A percentile compares a stretch with the other conserved stretches of the same genome.
phyloP scores from a whole-genome alignment of 164 flowering plant species.

The Saururus chinensis region DNA sequence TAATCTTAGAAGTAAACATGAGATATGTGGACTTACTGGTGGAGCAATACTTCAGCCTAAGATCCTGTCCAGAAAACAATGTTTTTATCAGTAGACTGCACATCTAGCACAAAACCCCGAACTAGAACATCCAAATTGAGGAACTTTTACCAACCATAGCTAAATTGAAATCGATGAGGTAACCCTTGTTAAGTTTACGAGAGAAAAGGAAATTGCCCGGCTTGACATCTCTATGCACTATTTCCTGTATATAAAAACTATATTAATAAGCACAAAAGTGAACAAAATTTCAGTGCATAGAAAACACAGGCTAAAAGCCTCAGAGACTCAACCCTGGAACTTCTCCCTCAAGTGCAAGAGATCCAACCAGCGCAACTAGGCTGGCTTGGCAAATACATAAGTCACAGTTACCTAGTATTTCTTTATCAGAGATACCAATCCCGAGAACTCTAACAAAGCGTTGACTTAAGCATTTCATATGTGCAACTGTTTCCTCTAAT shows the following conservation, averaged over 20 bases:
- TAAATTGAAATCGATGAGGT: constrained; percentile 92
- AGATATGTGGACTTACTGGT: constrained; percentile 30
- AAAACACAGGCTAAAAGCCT: not conserved
- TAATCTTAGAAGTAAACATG: too few relatives aligned
- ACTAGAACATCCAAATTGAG: constrained; percentile 1
- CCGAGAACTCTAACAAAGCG: too few relatives aligned
- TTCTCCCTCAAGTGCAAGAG: too few relatives aligned
- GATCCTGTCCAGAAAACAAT: constrained; percentile 40
- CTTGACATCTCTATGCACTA: constrained; percentile 92
- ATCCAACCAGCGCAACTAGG: too few relatives aligned
- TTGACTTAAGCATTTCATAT: too few relatives aligned
- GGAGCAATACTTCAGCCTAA: constrained; percentile 40
- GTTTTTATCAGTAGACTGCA: not conserved
- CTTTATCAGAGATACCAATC: too few relatives aligned
- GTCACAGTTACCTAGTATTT: too few relatives aligned
- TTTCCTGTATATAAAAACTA: constrained; percentile 40
- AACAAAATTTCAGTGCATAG: not conserved
- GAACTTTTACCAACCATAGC: constrained; percentile 40
- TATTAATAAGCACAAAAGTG: not conserved
- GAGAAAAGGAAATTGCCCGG: constrained; percentile 97
- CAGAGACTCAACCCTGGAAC: not conserved
- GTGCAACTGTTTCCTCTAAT: too few relatives aligned
- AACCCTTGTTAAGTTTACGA: constrained; percentile 57
- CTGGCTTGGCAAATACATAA: too few relatives aligned
- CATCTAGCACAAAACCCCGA: not conserved